Base-by-base conservation (phyloP, 495 filamentous ascomycete species). In the Cairneyella variabilis region DNA sequence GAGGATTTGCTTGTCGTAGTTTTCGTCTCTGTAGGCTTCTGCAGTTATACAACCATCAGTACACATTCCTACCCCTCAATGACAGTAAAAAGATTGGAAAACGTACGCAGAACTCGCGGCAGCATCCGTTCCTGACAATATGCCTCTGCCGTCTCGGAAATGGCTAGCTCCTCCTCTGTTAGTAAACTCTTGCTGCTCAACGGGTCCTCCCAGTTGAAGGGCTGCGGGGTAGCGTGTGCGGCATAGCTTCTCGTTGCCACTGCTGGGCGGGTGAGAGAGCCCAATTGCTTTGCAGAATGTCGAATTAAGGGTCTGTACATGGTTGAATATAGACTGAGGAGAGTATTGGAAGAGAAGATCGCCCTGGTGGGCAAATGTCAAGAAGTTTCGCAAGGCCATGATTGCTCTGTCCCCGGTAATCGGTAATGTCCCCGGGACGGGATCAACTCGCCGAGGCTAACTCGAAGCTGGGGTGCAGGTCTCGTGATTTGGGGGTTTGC, bases 21-120 rank as follows among this genome's bases (percentile, higher is more conserved):
- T 65, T 69, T 98, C 93, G 54, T 92, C 86, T 59, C 93, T 82
- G 71, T 97, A 97, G 56, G 93, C 95, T 72, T 97, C 93, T 97
- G 58, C 59, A 61, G 45, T 49, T 45, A 61, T 41, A 40, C 27
- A 47, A 48, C 57, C 55, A 47, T 40, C 47, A 48, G 25, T 17
- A 44, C 12, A 11, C n/a, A n/a, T 14, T 4, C 38, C 40, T 25
- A 28, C n/a, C 20, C 0, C 17, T 34, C 38, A 45, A 38, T 18
- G 10, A n/a, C n/a, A n/a, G n/a, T n/a, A n/a, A n/a, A n/a, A n/a
- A n/a, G n/a, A n/a, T n/a, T n/a, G n/a, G n/a, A 32, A 14, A 22
- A 72, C 83, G 62, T 76, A 98, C 92, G 90, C 36, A 96, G 77
- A 49, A 98, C 86, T 41, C 93, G 77, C 7, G 93, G 93, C 45